Conservation (phyloP, 257 asterid species). For the Solanum etuberosum region DNA sequence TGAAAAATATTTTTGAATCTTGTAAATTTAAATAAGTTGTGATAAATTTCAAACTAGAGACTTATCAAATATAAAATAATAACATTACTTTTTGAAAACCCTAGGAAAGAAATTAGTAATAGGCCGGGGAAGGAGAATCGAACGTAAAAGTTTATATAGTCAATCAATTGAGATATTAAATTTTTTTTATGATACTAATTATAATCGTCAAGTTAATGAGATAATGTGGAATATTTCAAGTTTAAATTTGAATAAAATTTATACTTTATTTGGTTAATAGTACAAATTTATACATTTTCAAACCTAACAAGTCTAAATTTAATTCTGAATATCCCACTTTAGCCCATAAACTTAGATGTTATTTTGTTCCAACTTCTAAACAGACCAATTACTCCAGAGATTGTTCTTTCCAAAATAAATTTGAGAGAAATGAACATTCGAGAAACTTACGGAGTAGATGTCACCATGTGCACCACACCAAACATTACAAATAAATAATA, state of each 20-base stretch:
- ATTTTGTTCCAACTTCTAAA: no score
- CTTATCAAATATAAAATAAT: not conserved
- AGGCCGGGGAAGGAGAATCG: not conserved
- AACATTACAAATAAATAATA: not conserved
- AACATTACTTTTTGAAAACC: not conserved
- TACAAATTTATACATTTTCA: not conserved
- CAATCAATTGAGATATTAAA: no score
- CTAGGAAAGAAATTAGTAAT: not conserved
- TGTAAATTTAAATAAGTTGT: not conserved
- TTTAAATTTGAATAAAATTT: not conserved
- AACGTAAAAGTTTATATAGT: not conserved
- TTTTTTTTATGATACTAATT: not conserved
- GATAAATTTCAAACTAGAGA: not conserved
- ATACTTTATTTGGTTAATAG: no score
- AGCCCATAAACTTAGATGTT: no score
- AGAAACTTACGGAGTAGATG: not conserved
- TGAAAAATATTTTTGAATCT: not conserved
- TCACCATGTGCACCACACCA: not conserved
- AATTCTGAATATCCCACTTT: not conserved
- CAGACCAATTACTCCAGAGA: no score
- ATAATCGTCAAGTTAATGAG: not conserved
- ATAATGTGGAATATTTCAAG: not conserved
- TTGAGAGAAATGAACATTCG: not conserved
- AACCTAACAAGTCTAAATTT: not conserved
- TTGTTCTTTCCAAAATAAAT: not conserved